phyloP scores from a whole-genome alignment of 306 rosid species.

The Corylus avellana region DNA sequence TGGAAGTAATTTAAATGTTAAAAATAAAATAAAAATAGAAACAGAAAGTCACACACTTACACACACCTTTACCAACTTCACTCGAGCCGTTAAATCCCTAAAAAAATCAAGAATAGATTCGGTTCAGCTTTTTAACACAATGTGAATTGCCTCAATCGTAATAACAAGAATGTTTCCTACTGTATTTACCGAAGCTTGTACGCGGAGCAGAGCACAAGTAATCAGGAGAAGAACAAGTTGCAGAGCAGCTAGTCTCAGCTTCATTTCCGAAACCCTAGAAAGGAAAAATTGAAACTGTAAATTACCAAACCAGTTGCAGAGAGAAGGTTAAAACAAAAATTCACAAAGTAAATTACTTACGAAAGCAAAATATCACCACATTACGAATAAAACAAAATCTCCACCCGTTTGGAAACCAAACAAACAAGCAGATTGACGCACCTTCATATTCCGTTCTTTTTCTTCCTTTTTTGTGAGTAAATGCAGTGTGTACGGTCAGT shows the following conservation, averaged over 20 bases:
- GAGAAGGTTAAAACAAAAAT: background rate
- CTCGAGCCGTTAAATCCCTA: constrained; percentile 37
- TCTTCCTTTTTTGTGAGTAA: background rate
- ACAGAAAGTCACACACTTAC: background rate
- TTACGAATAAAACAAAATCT: background rate
- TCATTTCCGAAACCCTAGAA: constrained; percentile 37
- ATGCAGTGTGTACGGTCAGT: background rate
- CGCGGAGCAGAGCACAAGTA: constrained; percentile 20
- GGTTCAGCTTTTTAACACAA: background rate
- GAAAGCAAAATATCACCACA: background rate
- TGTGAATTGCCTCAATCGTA: background rate
- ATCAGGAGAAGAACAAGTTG: constrained; percentile 28
- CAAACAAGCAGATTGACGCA: background rate
- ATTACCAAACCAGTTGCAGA: background rate
- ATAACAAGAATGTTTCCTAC: constrained; percentile 24
- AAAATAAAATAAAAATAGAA: background rate
- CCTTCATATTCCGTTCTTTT: background rate
- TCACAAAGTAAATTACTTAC: background rate
- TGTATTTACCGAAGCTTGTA: constrained; percentile 34
- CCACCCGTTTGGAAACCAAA: background rate
- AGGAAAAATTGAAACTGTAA: constrained; percentile 9
- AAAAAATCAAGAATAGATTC: constrained; percentile 13
- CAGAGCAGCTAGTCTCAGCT: constrained; percentile 11
- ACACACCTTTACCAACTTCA: constrained; percentile 38
- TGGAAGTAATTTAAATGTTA: background rate